These are phyloP conservation scores for Erysimum cheiri DNA, from an alignment of 441 rosid species.

Conservation along the genomic window DNA sequence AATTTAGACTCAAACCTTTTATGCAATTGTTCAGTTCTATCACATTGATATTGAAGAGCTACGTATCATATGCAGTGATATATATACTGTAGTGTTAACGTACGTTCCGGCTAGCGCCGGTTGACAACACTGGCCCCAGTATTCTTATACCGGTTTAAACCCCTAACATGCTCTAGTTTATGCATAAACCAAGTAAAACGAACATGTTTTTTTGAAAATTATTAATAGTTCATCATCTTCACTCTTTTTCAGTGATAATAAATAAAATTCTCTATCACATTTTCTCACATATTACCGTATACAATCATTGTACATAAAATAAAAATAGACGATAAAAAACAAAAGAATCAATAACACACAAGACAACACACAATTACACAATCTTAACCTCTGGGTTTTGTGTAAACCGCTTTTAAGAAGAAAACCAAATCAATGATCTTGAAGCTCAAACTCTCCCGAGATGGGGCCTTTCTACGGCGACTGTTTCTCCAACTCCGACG, in stretches of 20 bases:
- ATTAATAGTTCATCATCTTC: background rate
- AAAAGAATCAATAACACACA: background rate
- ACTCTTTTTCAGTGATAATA: background rate
- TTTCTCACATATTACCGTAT: background rate
- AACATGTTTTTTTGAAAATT: background rate
- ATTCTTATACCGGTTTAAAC: background rate
- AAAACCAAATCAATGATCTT: background rate
- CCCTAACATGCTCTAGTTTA: background rate
- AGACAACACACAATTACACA: conserved; percentile 29
- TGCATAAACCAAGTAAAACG: no score
- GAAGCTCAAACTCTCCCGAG: conserved; percentile 48
- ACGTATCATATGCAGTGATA: no score
- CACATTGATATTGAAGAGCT: no score
- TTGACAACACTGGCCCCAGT: no score
- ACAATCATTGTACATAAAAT: conserved; percentile 9
- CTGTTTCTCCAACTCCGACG: conserved; percentile 53
- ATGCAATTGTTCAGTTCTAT: no score
- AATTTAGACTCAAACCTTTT: no score
- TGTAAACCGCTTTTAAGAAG: conserved; percentile 10
- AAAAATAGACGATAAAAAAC: background rate
- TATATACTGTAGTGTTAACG: no score
- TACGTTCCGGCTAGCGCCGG: no score
- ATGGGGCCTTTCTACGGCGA: conserved; percentile 7
- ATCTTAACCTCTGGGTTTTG: background rate
- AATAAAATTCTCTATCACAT: background rate